Percentiles rank a stretch among this genome's conserved stretches.
These are phyloP conservation scores for Mucor piriformis DNA, from an alignment of 371 early-diverging fungal genomes.

Conservation along the genomic window DNA sequence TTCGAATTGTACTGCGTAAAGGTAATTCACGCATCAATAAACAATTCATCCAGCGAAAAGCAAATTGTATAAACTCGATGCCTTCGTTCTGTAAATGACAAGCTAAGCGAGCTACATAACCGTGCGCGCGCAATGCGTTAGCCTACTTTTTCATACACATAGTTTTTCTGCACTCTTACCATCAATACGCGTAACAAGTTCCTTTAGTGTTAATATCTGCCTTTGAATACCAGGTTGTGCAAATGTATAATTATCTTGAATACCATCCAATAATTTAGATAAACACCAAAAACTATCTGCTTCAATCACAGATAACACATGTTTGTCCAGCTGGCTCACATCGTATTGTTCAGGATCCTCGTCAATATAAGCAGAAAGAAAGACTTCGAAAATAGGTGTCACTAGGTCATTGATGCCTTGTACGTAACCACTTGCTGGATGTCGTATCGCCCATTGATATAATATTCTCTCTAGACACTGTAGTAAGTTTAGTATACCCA, in stretches of 20 bases:
- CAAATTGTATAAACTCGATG: slow-evolving; percentile 97
- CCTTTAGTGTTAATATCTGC: slow-evolving; percentile 85
- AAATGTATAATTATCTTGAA: slow-evolving; percentile 97
- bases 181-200: slow-evolving; percentile 91
- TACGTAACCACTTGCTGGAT: slow-evolving; percentile 98
- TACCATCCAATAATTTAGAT: slow-evolving; percentile 92
- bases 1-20: slow-evolving; percentile 82
- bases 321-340: slow-evolving; percentile 58
- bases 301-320: slow-evolving; percentile 77
- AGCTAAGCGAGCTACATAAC: slow-evolving; percentile 68
- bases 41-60: slow-evolving; percentile 99
- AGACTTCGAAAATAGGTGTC: slow-evolving; percentile 94
- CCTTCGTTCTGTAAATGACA: slow-evolving; percentile 84
- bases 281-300: slow-evolving; percentile 97
- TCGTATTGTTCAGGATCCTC: slow-evolving; percentile 74
- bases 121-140: background rate
- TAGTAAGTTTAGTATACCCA: too few relatives aligned
- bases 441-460: slow-evolving; percentile 97
- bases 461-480: slow-evolving; percentile 89
- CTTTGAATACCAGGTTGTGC: slow-evolving; percentile 96
- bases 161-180: too few relatives aligned
- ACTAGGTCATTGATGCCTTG: slow-evolving; percentile 99
- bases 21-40: slow-evolving; percentile 95
- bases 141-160: too few relatives aligned
- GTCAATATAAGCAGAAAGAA: slow-evolving; percentile 74